These are phyloP conservation scores for Eimeria brunetti DNA, from an alignment of 169 alveolate species.

Conservation along the genomic window DNA sequence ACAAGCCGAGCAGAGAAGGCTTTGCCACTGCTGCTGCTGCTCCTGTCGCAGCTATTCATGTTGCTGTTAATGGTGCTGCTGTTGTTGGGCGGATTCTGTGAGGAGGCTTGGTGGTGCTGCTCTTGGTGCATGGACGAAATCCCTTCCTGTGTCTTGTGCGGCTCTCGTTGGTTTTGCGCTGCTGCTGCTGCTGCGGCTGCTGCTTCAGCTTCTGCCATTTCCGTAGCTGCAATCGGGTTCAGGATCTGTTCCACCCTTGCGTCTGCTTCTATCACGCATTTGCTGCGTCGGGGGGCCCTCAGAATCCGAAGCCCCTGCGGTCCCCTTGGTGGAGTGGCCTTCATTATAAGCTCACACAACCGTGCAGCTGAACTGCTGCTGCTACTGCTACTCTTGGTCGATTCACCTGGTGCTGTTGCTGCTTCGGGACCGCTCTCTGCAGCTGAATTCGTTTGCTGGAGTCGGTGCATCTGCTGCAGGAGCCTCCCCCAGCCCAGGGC, in stretches of 20 bases:
- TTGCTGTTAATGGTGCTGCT: neutral
- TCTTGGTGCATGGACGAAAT: neutral
- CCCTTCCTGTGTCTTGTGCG: neutral
- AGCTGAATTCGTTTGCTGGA: neutral
- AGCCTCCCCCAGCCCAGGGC: constrained; percentile 65
- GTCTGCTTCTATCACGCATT: constrained; percentile 50
- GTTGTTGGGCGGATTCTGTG: neutral
- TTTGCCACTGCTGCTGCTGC: constrained; percentile 15
- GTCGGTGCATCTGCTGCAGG: constrained; percentile 44
- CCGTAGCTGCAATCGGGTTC: constrained; percentile 58
- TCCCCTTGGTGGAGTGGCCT: constrained; percentile 34
- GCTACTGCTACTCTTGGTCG: neutral
- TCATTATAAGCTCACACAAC: constrained; percentile 19
- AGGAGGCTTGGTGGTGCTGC: neutral
- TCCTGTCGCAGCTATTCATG: neutral
- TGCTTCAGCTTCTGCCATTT: constrained; percentile 33
- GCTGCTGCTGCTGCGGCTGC: neutral
- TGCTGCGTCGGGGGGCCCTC: constrained; percentile 61
- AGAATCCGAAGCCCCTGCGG: constrained; percentile 53
- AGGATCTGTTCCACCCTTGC: constrained; percentile 57
- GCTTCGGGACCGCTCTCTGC: constrained; percentile 11
- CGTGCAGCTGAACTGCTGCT: neutral
- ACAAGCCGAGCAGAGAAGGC: constrained; percentile 46
- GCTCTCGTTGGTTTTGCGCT: neutral
- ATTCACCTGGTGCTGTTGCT: constrained; percentile 27